phyloP scores from a whole-genome alignment of 2,329 filamentous ascomycete species.

The Colletotrichum filicis region DNA sequence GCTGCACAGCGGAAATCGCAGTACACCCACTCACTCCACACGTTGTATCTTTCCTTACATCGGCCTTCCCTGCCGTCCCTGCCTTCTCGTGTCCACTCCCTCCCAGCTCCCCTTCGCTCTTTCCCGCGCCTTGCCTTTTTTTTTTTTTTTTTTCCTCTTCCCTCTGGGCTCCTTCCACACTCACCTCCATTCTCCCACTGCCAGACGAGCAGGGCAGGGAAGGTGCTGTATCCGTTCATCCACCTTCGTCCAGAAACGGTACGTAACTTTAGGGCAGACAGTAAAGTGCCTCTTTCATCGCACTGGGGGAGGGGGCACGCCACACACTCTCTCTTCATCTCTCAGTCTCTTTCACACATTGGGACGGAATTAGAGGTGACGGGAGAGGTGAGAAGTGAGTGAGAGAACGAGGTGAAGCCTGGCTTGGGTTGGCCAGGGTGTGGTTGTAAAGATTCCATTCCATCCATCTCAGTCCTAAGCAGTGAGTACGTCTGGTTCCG shows the following conservation, averaged over 20 bases:
- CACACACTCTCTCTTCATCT: not conserved
- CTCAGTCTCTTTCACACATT: not conserved
- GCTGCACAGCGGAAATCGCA: constrained; percentile 16
- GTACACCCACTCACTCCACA: constrained; percentile 1
- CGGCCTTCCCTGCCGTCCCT: not conserved
- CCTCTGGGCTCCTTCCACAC: not conserved
- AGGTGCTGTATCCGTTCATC: not conserved
- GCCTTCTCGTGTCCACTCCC: not conserved
- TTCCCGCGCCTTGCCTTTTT: constrained; percentile 1
- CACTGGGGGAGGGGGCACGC: not conserved
- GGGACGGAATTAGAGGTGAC: not conserved
- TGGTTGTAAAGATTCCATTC: not conserved
- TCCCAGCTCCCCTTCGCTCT: not conserved
- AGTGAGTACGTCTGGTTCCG: not conserved
- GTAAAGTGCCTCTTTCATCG: not conserved
- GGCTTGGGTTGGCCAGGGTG: not conserved
- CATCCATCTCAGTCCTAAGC: too few species aligned
- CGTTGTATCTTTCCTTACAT: constrained; percentile 1
- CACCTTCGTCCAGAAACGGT: constrained; percentile 20
- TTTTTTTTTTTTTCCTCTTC: not conserved
- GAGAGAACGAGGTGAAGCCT: not conserved
- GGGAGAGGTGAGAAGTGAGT: not conserved
- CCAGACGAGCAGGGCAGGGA: not conserved
- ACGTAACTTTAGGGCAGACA: not conserved
- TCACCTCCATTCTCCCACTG: not conserved